Evolutionary conservation across 257 asterid species (phyloP).

Genomic region (Rehmannia glutinosa): DNA sequence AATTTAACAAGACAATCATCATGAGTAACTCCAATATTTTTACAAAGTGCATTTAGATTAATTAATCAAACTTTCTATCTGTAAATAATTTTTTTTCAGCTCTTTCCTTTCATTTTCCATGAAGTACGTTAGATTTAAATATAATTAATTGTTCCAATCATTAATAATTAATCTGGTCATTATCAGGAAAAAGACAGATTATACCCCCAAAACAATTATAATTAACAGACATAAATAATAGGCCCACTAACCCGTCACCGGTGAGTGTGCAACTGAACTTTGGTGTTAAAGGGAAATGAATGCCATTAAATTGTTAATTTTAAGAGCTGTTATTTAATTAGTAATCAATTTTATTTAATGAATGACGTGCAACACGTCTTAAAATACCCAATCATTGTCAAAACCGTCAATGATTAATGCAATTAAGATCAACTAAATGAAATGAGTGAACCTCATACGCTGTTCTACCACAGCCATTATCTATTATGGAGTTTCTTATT

Average conservation of each 20-base stretch:
- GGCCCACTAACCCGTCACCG: conserved; percentile 20
- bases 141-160: background rate
- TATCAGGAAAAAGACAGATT: conserved; percentile 5
- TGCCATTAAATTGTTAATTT: conserved; percentile 12
- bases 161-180: conserved; percentile 24
- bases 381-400: conserved; percentile 42
- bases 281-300: conserved; percentile 1
- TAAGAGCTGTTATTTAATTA: background rate
- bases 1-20: background rate
- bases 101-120: conserved; percentile 7
- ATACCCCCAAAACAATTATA: no score
- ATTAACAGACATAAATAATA: background rate
- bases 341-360: conserved; percentile 9
- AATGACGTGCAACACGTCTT: conserved; percentile 25
- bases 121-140: background rate
- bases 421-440: conserved; percentile 5
- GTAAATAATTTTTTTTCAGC: background rate
- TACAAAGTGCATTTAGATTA: background rate
- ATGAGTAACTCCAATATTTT: background rate
- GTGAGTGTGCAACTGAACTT: conserved; percentile 18
- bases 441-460: conserved; percentile 12
- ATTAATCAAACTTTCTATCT: background rate
- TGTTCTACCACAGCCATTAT: conserved; percentile 12
- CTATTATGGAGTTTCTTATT: conserved; percentile 2
- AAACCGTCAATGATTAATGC: conserved; percentile 26